phyloP scores from a whole-genome alignment of 2,329 filamentous ascomycete species.

The Coniochaeta sp. region DNA sequence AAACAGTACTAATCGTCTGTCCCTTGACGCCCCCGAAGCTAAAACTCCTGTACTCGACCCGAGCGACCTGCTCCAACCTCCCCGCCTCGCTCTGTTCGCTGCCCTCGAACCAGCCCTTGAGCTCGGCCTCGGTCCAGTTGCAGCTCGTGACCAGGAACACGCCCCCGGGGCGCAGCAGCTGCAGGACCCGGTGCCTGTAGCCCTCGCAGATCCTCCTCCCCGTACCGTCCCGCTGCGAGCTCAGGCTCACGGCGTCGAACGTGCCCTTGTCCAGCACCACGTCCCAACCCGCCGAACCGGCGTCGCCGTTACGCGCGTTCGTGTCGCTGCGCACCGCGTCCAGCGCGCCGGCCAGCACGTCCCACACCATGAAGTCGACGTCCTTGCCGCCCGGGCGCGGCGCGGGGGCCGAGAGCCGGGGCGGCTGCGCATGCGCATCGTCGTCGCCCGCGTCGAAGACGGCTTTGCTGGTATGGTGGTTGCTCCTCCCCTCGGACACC shows the following conservation, averaged over 20 bases:
- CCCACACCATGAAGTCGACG: constrained; percentile 50
- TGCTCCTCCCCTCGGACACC: background rate
- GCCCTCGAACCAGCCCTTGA: constrained; percentile 68
- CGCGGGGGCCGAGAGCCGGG: background rate
- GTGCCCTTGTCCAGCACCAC: constrained; percentile 97
- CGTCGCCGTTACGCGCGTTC: constrained; percentile 5
- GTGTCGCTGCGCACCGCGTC: constrained; percentile 23
- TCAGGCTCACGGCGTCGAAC: constrained; percentile 89
- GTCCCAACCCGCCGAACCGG: constrained; percentile 58
- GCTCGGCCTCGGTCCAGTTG: constrained; percentile 93
- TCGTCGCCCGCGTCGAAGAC: background rate
- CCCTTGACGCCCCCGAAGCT: constrained; percentile 84
- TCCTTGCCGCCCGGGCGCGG: constrained; percentile 1
- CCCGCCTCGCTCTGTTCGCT: constrained; percentile 17
- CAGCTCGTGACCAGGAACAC: constrained; percentile 86
- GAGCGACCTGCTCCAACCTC: constrained; percentile 53
- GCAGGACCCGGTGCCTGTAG: constrained; percentile 63
- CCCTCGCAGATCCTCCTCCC: constrained; percentile 62
- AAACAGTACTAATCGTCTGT: constrained; percentile 81
- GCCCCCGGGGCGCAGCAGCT: constrained; percentile 62
- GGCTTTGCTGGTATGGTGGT: constrained; percentile 2
- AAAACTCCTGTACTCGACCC: constrained; percentile 78
- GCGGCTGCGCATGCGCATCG: background rate
- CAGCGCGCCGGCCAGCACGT: constrained; percentile 45
- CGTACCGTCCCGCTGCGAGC: constrained; percentile 41